Conservation (phyloP, 805 yeast genomes). For the Kluyveromyces lactis region DNA sequence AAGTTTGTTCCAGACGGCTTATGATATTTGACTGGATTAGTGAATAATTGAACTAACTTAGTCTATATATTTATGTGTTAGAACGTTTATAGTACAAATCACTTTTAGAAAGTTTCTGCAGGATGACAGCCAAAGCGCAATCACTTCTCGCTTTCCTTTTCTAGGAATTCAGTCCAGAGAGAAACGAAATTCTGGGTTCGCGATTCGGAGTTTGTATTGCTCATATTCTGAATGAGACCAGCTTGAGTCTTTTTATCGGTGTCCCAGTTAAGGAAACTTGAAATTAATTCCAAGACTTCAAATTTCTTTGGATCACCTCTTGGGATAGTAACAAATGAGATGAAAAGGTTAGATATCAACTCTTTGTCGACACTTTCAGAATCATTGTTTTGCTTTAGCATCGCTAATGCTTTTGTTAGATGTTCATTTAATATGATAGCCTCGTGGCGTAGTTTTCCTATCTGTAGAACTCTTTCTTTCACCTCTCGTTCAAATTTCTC, state of each 20-base stretch:
- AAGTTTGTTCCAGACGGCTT: too few relatives aligned
- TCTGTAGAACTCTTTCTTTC: constrained; percentile 63
- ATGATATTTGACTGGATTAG: too few relatives aligned
- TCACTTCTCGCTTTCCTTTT: constrained; percentile 49
- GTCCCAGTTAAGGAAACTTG: constrained; percentile 84
- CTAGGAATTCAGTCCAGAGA: constrained; percentile 73
- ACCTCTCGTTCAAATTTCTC: constrained; percentile 43
- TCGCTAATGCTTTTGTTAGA: constrained; percentile 80
- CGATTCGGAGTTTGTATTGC: constrained; percentile 17
- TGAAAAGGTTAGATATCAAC: constrained; percentile 73
- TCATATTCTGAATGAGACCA: constrained; percentile 44
- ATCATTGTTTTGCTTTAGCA: constrained; percentile 70
- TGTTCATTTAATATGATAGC: constrained; percentile 91
- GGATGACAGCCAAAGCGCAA: background rate
- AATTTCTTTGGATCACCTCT: constrained; percentile 92
- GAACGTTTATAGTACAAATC: too few relatives aligned
- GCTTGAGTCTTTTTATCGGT: constrained; percentile 69
- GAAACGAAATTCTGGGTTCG: constrained; percentile 55
- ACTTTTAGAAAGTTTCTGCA: too few relatives aligned
- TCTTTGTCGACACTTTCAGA: constrained; percentile 81
- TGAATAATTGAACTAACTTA: too few relatives aligned
- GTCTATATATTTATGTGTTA: too few relatives aligned
- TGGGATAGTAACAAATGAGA: constrained; percentile 79
- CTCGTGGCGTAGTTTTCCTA: constrained; percentile 91
- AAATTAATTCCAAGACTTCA: constrained; percentile 78